A percentile compares a stretch with the other conserved stretches of the same genome.
These are phyloP conservation scores for Rhodotorula kratochvilovae DNA, from an alignment of 768 basidiomycete genomes.

Conservation along the genomic window DNA sequence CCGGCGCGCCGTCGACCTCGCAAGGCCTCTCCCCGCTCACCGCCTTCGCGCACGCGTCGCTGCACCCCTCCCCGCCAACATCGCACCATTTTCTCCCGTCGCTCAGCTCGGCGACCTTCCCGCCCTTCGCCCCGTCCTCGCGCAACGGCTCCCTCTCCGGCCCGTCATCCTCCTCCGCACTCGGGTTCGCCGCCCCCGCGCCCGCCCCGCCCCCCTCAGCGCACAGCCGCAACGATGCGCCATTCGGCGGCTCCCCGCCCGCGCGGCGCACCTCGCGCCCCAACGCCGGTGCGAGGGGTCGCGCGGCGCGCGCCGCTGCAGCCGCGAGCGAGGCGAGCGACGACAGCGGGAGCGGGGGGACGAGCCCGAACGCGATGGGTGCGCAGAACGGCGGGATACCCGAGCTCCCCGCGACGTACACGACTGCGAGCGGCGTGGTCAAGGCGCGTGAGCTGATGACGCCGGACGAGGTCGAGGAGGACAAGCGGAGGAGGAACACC, in stretches of 20 bases:
- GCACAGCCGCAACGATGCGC: background rate
- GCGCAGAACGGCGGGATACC: background rate
- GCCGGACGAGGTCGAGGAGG: conserved; percentile 28
- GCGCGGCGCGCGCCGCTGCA: background rate
- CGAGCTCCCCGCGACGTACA: background rate
- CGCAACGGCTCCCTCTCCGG: background rate
- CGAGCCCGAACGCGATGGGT: background rate
- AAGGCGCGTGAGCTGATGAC: conserved; percentile 6
- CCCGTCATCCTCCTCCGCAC: background rate
- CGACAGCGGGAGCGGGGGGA: background rate
- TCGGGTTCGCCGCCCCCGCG: background rate
- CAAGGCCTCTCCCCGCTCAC: background rate
- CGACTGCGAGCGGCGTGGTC: background rate
- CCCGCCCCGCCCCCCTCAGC: background rate
- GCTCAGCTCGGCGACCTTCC: background rate
- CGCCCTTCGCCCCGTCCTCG: background rate
- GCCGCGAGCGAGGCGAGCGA: background rate
- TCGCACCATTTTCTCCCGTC: background rate
- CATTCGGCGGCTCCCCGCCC: background rate
- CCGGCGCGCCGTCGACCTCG: too few species aligned
- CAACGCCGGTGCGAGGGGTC: conserved; percentile 5
- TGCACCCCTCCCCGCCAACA: background rate
- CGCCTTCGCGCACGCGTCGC: background rate
- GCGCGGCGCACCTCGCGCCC: background rate
- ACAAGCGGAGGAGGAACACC: conserved; percentile 34